Base-by-base conservation (phyloP, 257 asterid genomes). In the Anisodus acutangulus region DNA sequence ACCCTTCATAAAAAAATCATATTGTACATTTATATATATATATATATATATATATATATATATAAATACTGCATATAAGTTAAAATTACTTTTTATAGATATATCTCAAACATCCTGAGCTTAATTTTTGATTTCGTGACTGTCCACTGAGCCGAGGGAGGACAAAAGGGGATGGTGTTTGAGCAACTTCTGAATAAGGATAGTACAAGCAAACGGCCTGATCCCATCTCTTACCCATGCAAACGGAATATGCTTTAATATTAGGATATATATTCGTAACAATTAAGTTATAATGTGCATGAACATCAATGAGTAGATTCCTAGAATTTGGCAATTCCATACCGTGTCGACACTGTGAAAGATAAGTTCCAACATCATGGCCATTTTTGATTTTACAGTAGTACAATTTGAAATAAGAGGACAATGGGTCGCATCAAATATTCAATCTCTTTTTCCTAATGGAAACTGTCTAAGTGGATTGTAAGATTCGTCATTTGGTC, bases 351-450 rank as follows among this genome's bases (percentile, higher is more conserved):
- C 15, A 26, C 22, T 74, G n/a, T 74, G 22, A 22, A 49, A 49
- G 81, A 53, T 74, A 12, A 45, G 31, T 9, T 49, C 60, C 39
- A 74, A 76, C 26, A 76, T 76, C 13, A 51, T 26, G 63, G 47
- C 63, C 63, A 49, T 72, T 72, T 15, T 41, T 22, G 0, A 68
- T 68, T 68, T 68, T 68, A 51, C 62, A 49, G 62, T 49, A 47
- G 39, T 47, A 72, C 81, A 13, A 26, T 51, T 26, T 76, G 81
- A 76, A 3, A 76, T 76, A 49, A 51, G 7, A 51, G 8, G 63
- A 51, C 63, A 76, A 76, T 72, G n/a, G 81, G 81, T 49, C 17
- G 45, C 11, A 9, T 22, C 81, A 51, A 72, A 74, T 49, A 51
- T 74, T 74, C 59, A 72, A n/a, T 17, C 78, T 70, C 9, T 10